Percentiles rank a stretch among this genome's conserved stretches.
Evolutionary conservation across 2,329 filamentous ascomycete genomes (phyloP).

Genomic region (Ramularia endophylla): DNA sequence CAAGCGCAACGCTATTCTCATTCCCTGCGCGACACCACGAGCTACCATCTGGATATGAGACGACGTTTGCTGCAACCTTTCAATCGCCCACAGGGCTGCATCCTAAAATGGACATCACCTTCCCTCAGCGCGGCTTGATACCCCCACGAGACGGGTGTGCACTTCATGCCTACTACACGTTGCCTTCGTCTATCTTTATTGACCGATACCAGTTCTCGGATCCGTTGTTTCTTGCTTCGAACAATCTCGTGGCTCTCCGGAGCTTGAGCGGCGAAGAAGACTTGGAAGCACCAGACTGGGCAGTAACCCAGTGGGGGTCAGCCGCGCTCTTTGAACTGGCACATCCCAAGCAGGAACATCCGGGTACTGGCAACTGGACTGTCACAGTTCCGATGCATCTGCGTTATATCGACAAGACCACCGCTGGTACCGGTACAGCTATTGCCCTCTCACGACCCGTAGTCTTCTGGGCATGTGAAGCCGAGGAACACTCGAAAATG

Average conservation of each 20-base stretch:
- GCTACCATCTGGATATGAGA: slow-evolving; percentile 33
- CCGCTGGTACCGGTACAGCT: slow-evolving; percentile 23
- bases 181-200: slow-evolving; percentile 74
- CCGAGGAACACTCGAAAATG: slow-evolving; percentile 61
- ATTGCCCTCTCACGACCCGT: slow-evolving; percentile 70
- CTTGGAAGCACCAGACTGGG: slow-evolving; percentile 84
- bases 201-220: slow-evolving; percentile 82
- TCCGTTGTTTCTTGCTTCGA: slow-evolving; percentile 69
- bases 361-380: slow-evolving; percentile 45
- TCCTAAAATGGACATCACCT: slow-evolving; percentile 65
- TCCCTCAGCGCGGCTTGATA: slow-evolving; percentile 50
- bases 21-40: slow-evolving; percentile 75
- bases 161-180: slow-evolving; percentile 72
- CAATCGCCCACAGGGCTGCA: slow-evolving; percentile 73
- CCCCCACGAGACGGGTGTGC: slow-evolving; percentile 54
- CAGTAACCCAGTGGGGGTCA: slow-evolving; percentile 70
- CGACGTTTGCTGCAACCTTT: slow-evolving; percentile 52
- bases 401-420: slow-evolving; percentile 58
- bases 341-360: slow-evolving; percentile 8
- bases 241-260: slow-evolving; percentile 65
- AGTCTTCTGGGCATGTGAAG: slow-evolving; percentile 84
- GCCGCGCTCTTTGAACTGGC: slow-evolving; percentile 69
- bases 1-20: slow-evolving; percentile 71
- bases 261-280: slow-evolving; percentile 73
- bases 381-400: slow-evolving; percentile 75